Evolutionary conservation across 805 yeast species (phyloP).

Genomic region (Nakazawaea ishiwadae): DNA sequence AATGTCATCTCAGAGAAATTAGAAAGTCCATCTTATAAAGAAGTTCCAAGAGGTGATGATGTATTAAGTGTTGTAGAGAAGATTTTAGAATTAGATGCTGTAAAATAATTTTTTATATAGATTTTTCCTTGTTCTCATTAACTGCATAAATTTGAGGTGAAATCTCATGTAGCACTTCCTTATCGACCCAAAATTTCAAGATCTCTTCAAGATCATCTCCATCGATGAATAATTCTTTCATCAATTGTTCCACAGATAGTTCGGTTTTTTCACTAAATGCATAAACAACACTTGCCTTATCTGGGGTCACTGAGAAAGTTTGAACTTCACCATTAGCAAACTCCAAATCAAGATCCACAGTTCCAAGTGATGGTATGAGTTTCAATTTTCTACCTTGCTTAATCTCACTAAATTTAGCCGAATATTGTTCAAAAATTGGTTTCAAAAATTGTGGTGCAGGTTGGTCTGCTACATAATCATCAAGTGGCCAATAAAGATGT

Average conservation of each 20-base stretch:
- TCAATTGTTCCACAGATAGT: constrained; percentile 11
- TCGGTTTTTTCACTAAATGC: constrained; percentile 32
- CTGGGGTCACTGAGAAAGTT: constrained; percentile 55
- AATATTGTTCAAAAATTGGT: constrained; percentile 37
- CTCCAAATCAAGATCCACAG: constrained; percentile 54
- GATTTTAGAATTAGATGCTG: constrained; percentile 21
- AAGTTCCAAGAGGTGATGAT: constrained; percentile 25
- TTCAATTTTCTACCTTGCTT: constrained; percentile 58
- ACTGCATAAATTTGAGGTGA: constrained; percentile 32
- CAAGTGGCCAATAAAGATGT: constrained; percentile 73
- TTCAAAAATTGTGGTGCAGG: constrained; percentile 39
- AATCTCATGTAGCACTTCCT: constrained; percentile 45
- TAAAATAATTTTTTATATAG: constrained; percentile 6
- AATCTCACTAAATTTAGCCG: constrained; percentile 32
- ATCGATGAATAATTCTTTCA: constrained; percentile 5
- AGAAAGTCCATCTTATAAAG: constrained; percentile 38
- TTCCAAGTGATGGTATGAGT: constrained; percentile 56
- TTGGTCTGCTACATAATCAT: constrained; percentile 36
- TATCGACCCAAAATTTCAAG: constrained; percentile 59
- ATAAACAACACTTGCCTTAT: constrained; percentile 60
- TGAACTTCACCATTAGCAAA: constrained; percentile 37
- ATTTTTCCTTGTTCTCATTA: constrained; percentile 30
- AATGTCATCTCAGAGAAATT: constrained; percentile 59
- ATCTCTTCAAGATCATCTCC: constrained; percentile 20
- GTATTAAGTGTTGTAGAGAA: constrained; percentile 37